phyloP scores from a whole-genome alignment of 139 green algal species.

The Marvania coccoides region DNA sequence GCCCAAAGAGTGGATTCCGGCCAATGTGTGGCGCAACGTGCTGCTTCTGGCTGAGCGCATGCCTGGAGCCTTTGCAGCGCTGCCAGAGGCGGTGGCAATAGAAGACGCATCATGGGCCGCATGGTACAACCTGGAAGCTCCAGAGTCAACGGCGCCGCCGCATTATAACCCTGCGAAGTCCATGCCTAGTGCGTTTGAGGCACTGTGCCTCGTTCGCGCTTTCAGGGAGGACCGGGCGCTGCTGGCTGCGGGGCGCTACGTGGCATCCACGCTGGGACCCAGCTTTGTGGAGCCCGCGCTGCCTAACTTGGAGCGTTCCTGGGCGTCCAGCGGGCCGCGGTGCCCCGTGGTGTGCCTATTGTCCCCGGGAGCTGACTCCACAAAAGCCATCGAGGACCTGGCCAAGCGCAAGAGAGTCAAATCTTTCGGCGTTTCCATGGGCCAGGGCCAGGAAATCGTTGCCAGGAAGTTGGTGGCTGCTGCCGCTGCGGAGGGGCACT shows the following conservation, averaged over 20 bases:
- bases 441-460: slow-evolving; percentile 88
- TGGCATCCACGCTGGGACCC: slow-evolving; percentile 75
- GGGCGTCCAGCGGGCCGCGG: slow-evolving; percentile 50
- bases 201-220: slow-evolving; percentile 60
- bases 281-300: slow-evolving; percentile 81
- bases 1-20: slow-evolving; percentile 79
- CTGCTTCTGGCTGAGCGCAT: slow-evolving; percentile 63
- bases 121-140: slow-evolving; percentile 85
- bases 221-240: slow-evolving; percentile 88
- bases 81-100: slow-evolving; percentile 70
- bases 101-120: slow-evolving; percentile 82
- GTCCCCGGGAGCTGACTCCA: slow-evolving; percentile 79
- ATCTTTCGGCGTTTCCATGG: slow-evolving; percentile 46
- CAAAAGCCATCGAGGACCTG: slow-evolving; percentile 88
- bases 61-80: slow-evolving; percentile 36
- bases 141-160: slow-evolving; percentile 64
- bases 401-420: slow-evolving; percentile 92
- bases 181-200: slow-evolving; percentile 80
- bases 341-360: slow-evolving; percentile 92
- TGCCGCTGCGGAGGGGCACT: slow-evolving; percentile 78
- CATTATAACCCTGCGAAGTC: slow-evolving; percentile 46
- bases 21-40: slow-evolving; percentile 80
- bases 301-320: slow-evolving; percentile 79
- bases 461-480: slow-evolving; percentile 82
- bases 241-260: slow-evolving; percentile 75